A percentile compares a stretch with the other conserved stretches of the same genome.
Conservation (phyloP, 257 asterid genomes). For the Capsicum pubescens region DNA sequence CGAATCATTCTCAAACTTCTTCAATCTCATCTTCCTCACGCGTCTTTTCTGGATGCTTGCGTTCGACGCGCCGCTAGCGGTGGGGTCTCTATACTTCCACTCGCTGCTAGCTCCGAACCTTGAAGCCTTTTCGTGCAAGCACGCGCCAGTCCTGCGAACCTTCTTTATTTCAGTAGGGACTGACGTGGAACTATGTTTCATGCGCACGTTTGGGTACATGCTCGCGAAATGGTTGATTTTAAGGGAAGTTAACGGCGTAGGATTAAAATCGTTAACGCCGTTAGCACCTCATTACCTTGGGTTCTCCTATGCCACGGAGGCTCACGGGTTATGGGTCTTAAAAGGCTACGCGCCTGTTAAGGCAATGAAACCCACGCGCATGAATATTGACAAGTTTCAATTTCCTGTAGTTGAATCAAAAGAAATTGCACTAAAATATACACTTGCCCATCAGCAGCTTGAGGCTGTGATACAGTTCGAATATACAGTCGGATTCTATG, state of each 20-base stretch:
- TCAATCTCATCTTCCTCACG: slow-evolving; percentile 66
- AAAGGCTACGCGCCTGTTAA: slow-evolving; percentile 78
- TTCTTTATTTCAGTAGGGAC: slow-evolving; percentile 73
- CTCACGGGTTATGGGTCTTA: slow-evolving; percentile 78
- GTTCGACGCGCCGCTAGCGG: slow-evolving; percentile 67
- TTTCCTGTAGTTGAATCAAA: slow-evolving; percentile 52
- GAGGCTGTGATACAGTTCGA: slow-evolving; percentile 88
- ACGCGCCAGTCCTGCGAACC: slow-evolving; percentile 64
- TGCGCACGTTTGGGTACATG: slow-evolving; percentile 84
- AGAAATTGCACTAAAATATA: slow-evolving; percentile 68
- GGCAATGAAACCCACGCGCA: slow-evolving; percentile 58
- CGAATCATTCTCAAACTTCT: slow-evolving; percentile 81
- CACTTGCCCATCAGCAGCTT: slow-evolving; percentile 85
- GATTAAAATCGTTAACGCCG: slow-evolving; percentile 48
- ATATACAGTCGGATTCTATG: slow-evolving; percentile 58
- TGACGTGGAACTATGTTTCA: slow-evolving; percentile 79
- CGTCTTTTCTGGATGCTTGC: slow-evolving; percentile 79
- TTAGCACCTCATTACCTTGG: slow-evolving; percentile 50
- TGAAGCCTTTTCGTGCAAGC: slow-evolving; percentile 54
- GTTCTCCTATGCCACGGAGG: slow-evolving; percentile 69
- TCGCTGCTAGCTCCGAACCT: slow-evolving; percentile 66
- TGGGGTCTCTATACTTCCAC: slow-evolving; percentile 71
- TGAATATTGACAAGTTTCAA: slow-evolving; percentile 35
- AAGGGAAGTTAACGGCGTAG: slow-evolving; percentile 56
- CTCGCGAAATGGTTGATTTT: slow-evolving; percentile 70